Evolutionary conservation across 768 basidiomycete species (phyloP), one percentile per base, ranked within the genome.

Genomic region (Leccinum sublutescens): DNA sequence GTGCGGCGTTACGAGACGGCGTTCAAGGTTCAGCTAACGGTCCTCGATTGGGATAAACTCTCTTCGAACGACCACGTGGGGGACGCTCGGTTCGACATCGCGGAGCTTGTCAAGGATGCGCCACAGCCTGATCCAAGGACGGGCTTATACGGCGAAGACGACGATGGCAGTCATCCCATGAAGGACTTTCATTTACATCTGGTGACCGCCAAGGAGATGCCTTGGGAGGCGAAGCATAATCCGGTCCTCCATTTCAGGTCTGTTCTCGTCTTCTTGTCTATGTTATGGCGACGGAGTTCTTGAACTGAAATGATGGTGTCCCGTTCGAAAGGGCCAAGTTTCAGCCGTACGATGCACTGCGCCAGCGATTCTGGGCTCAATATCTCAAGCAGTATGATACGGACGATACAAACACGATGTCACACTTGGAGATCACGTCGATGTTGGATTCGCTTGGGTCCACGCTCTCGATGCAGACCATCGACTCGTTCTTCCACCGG

Each of bases 371-470:
- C 79, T 97, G 95, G 95, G 79, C 85, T 2, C 87, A 91, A 62
- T 95, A 93, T 71, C 82, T 96, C 43, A 83, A 83, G 52, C 90
- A 95, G 64, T 98, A 98, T 74, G 95, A 97, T 65, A 82, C 87
- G 0, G 94, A 95, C 72, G 91, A 95, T 61, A 89, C 86, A 0
- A 76, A 77, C 21, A 71, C 81, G 1, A 75, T 95, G 43, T 94
- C 93, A 0, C 87, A 88, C 61, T 77, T 96, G 56, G 96, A 98
- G 73, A 80, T 97, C 34, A 91, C 89, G 0, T 91, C 91, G 11
- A 95, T 98, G 91, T 87, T 99, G 47, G 96, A 98, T 76, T 96
- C 95, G 2, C 86, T 99, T 36, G 95, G 95, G 5, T 97, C 95
- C 4, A 98, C 96, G 0, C 83, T 98, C 52, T 90, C 89, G 7